Evolutionary conservation across 73 alveolate genomes (phyloP).

Genomic region (Uronychia setigera): DNA sequence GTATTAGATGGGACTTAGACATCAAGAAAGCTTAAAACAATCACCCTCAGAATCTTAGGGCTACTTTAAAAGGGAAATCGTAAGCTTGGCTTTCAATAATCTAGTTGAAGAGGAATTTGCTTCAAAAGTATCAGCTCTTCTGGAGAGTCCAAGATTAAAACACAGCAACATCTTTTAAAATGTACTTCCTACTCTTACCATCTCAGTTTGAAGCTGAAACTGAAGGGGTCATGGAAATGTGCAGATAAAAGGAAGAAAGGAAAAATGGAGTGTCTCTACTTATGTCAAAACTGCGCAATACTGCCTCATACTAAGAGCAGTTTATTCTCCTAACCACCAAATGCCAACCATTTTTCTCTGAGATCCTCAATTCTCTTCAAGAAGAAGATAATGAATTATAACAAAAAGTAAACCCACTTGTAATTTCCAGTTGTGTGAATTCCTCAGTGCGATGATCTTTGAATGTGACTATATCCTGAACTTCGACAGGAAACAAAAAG

Average conservation of each 20-base stretch:
- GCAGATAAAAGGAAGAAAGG: constrained; percentile 10
- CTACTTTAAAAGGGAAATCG: too few relatives aligned
- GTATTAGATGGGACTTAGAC: neutral
- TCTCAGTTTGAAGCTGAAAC: constrained; percentile 28
- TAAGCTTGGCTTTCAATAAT: too few relatives aligned
- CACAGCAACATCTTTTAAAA: too few relatives aligned
- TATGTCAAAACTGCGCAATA: neutral
- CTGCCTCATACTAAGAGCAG: constrained; percentile 25
- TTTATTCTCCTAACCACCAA: constrained; percentile 32
- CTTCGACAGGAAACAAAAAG: neutral
- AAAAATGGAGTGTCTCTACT: constrained; percentile 1
- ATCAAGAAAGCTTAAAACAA: neutral
- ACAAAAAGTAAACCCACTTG: neutral
- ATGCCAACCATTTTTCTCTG: constrained; percentile 31
- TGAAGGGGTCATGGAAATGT: constrained; percentile 9
- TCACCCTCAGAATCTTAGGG: neutral
- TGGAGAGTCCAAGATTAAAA: too few relatives aligned
- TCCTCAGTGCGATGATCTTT: constrained; percentile 33
- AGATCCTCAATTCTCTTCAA: constrained; percentile 21
- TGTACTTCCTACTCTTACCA: too few relatives aligned
- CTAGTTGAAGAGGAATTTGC: too few relatives aligned
- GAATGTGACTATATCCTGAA: constrained; percentile 39
- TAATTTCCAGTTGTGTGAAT: constrained; percentile 5
- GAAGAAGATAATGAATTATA: constrained; percentile 31
- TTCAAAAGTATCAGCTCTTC: too few relatives aligned